phyloP scores from a whole-genome alignment of 768 basidiomycete species.

The Kockovaella imperatae region DNA sequence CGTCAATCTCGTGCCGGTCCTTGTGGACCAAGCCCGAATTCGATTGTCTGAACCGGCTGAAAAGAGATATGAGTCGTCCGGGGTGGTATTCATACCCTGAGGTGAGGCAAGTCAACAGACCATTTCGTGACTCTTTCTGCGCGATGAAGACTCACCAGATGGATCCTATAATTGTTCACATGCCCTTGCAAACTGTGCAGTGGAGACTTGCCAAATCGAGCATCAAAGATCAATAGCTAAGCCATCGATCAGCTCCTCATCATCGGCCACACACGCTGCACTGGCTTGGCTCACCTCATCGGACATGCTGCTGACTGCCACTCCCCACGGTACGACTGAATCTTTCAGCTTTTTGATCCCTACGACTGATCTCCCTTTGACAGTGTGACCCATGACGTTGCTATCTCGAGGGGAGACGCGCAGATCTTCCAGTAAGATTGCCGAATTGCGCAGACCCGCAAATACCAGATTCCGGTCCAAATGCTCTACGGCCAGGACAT shows the following conservation, averaged over 20 bases:
- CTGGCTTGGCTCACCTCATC: constrained; percentile 34
- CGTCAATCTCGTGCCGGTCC: constrained; percentile 13
- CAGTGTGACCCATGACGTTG: constrained; percentile 6
- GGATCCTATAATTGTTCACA: constrained; percentile 13
- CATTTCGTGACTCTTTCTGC: background rate
- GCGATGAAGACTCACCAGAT: constrained; percentile 12
- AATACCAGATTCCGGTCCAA: constrained; percentile 18
- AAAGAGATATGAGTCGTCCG: constrained; percentile 21
- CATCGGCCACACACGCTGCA: background rate
- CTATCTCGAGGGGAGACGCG: constrained; percentile 5
- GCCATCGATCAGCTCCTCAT: background rate
- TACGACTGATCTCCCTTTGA: constrained; percentile 26
- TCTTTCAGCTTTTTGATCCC: constrained; percentile 30
- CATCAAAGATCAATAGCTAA: constrained; percentile 29
- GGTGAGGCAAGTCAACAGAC: background rate
- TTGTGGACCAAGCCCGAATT: constrained; percentile 22
- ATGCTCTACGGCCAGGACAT: constrained; percentile 27
- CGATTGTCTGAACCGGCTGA: constrained; percentile 28
- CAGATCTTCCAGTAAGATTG: constrained; percentile 22
- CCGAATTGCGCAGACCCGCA: constrained; percentile 17
- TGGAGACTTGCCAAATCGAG: constrained; percentile 15
- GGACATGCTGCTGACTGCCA: constrained; percentile 25
- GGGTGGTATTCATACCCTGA: constrained; percentile 22
- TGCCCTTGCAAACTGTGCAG: constrained; percentile 20
- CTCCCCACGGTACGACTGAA: constrained; percentile 29